phyloP scores from a whole-genome alignment of 2,329 filamentous ascomycete genomes.

The Curvularia lunata region DNA sequence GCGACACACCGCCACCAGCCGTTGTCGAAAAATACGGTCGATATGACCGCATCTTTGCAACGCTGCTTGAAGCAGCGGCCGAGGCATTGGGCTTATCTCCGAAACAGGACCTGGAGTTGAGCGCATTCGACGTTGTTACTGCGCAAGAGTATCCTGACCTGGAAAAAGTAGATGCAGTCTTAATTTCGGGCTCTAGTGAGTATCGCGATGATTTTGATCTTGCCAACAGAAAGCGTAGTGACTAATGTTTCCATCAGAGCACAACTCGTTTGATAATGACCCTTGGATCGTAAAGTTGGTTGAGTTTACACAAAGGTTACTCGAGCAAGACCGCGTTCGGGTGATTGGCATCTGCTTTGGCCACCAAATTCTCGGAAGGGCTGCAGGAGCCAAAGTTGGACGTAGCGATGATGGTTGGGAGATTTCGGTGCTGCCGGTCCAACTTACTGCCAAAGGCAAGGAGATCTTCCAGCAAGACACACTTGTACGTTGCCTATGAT shows the following conservation, averaged over 20 bases:
- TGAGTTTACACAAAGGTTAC: constrained; percentile 67
- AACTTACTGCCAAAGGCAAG: constrained; percentile 72
- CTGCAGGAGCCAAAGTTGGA: constrained; percentile 71
- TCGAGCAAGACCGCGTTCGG: constrained; percentile 67
- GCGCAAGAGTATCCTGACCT: constrained; percentile 73
- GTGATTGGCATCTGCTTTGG: constrained; percentile 87
- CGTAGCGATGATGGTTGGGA: constrained; percentile 78
- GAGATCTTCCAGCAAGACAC: constrained; percentile 72
- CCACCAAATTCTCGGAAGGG: constrained; percentile 81
- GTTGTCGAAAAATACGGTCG: constrained; percentile 69
- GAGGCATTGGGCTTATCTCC: constrained; percentile 53
- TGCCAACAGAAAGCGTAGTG: not conserved
- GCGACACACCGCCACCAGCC: constrained; percentile 75
- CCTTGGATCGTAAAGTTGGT: constrained; percentile 80
- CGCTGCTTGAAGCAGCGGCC: constrained; percentile 59
- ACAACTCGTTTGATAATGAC: constrained; percentile 74
- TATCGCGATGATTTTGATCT: not conserved
- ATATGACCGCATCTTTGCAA: constrained; percentile 70
- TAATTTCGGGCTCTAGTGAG: constrained; percentile 75
- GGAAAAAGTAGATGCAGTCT: constrained; percentile 77
- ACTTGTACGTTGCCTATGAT: constrained; percentile 54
- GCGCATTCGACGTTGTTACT: constrained; percentile 73
- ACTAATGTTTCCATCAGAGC: constrained; percentile 54
- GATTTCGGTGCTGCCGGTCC: constrained; percentile 72
- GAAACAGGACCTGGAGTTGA: constrained; percentile 61